A percentile compares a stretch with the other conserved stretches of the same genome.
Conservation (phyloP, 2,329 filamentous ascomycete genomes). For the Penicillium sp. region DNA sequence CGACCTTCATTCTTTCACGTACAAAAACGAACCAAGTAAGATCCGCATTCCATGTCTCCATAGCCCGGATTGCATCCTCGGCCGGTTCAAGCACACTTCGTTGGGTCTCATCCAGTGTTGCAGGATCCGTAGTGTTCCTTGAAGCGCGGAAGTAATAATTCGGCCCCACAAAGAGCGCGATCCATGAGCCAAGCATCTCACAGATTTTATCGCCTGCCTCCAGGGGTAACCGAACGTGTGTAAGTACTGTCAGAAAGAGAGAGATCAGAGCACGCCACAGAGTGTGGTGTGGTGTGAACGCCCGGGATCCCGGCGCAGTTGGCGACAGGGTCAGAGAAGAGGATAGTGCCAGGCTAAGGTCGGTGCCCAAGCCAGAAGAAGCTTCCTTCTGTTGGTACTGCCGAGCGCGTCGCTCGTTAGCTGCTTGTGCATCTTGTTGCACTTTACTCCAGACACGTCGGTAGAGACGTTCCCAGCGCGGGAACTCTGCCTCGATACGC, state of each 20-base stretch:
- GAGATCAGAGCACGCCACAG: conserved; percentile 38
- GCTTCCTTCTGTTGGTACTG: conserved; percentile 11
- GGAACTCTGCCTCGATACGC: conserved; percentile 67
- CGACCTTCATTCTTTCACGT: conserved; percentile 11
- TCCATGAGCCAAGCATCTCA: conserved; percentile 36
- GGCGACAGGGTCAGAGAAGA: conserved; percentile 22
- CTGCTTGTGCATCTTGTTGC: conserved; percentile 34
- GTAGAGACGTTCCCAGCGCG: conserved; percentile 43
- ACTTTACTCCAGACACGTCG: conserved; percentile 37
- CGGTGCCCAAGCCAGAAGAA: not conserved
- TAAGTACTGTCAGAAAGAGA: conserved; percentile 40
- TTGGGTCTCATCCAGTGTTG: not conserved
- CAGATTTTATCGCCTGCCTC: conserved; percentile 42
- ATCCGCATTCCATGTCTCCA: conserved; percentile 42
- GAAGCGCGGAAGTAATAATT: conserved; percentile 29
- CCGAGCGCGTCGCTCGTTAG: conserved; percentile 30
- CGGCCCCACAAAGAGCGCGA: conserved; percentile 33
- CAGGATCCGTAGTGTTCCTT: not conserved
- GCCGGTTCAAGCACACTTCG: conserved; percentile 19
- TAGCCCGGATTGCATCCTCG: conserved; percentile 33
- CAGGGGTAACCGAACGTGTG: conserved; percentile 37
- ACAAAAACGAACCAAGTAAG: conserved; percentile 42
- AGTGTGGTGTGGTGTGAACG: conserved; percentile 39
- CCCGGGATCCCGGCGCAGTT: conserved; percentile 20
- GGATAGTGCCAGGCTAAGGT: conserved; percentile 2